Percentiles rank a stretch among this genome's conserved stretches.
These are phyloP conservation scores for Tolypocladium ovalisporum DNA, from an alignment of 2,329 filamentous ascomycete genomes.

Conservation along the genomic window DNA sequence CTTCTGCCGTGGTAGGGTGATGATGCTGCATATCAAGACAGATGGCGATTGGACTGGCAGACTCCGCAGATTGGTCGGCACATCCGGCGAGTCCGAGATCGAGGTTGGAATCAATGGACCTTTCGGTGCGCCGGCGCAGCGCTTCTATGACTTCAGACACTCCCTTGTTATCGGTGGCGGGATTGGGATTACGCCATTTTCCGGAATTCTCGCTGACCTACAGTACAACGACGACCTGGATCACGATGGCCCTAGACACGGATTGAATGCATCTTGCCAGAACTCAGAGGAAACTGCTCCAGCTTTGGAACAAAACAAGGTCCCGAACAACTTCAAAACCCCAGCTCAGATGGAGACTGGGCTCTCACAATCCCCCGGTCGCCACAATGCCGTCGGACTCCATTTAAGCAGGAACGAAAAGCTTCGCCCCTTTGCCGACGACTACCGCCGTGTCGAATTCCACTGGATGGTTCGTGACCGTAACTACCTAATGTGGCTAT, in stretches of 20 bases:
- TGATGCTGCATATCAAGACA: constrained; percentile 47
- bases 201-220: constrained; percentile 43
- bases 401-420: too few relatives aligned
- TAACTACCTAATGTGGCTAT: constrained; percentile 46
- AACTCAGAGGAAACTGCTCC: neutral
- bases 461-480: constrained; percentile 50
- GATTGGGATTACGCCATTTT: constrained; percentile 48
- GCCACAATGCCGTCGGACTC: too few relatives aligned
- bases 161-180: constrained; percentile 44
- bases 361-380: constrained; percentile 7
- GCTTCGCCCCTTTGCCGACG: too few relatives aligned
- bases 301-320: too few relatives aligned
- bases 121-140: constrained; percentile 45
- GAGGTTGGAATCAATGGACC: constrained; percentile 45
- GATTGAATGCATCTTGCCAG: too few relatives aligned
- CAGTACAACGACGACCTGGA: constrained; percentile 33
- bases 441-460: constrained; percentile 43
- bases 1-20: constrained; percentile 36
- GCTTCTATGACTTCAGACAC: constrained; percentile 47
- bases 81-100: too few relatives aligned
- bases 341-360: neutral
- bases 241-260: constrained; percentile 15
- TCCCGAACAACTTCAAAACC: too few relatives aligned
- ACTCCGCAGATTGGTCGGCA: constrained; percentile 31
- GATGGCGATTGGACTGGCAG: constrained; percentile 44